Evolutionary conservation across 768 basidiomycete genomes (phyloP), one percentile per base, ranked within the genome.

Genomic region (Serendipita sp.): DNA sequence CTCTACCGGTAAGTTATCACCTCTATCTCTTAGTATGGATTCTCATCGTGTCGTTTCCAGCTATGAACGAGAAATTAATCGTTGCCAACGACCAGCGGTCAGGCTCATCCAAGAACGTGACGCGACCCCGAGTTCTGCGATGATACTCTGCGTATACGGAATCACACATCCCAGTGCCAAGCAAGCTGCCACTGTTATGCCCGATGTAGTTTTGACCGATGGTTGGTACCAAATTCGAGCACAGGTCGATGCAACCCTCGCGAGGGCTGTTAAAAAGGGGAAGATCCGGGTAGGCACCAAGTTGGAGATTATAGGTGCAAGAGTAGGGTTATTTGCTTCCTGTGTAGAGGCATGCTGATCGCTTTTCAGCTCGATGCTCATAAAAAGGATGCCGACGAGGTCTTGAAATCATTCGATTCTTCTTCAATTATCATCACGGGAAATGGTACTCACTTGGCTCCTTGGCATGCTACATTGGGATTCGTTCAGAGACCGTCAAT

Each of bases 211-310:
- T 73, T 75, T 98, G n/a, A 93, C 92, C 0, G 96, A 99, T 71
- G 96, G 96, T 13, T 99, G 96, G 96, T 99, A 99, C 69, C 76
- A 85, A 33, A 76, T 98, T 4, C 82, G 84, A 13, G 88, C 91
- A 0, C 78, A 79, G 52, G 77, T 90, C 11, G 96, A 98, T 72
- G 74, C 75, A 18, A 81, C 87, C 2, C 76, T 99, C 23, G 78
- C 78, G 2, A 80, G 86, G 48, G 94, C 90, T 1, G 74, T 88
- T 6, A 76, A 77, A 52, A 80, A 79, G 29, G 85, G 88, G 0
- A 76, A 79, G 52, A 80, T 99, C 52, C 75, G 77, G 44, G 75
- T 88, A 3, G 96, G 96, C 1, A 79, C 85, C 67, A 99, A 99
- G 76, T 78, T 99, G 18, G 84, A 81, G 3, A 77, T 93, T 43